Percentiles rank a stretch among this genome's conserved stretches.
phyloP scores from a whole-genome alignment of 2,329 filamentous ascomycete species.

The Stagonosporopsis vannaccii region DNA sequence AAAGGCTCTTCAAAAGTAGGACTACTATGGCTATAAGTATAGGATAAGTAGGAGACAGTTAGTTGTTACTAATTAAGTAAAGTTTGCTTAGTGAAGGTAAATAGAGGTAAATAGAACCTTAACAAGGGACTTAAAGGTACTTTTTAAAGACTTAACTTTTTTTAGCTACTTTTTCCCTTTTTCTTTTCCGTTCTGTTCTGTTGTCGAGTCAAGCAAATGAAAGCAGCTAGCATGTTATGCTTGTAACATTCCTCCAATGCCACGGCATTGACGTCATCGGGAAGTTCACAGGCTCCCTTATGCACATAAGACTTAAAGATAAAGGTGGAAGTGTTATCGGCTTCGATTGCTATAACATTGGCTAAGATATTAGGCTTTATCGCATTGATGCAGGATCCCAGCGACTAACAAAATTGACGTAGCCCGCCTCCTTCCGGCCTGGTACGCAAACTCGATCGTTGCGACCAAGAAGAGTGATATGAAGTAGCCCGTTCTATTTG shows the following conservation, averaged over 20 bases:
- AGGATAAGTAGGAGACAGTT: too few relatives aligned
- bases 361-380: not conserved
- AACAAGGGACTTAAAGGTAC: too few relatives aligned
- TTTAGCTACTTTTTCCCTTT: too few relatives aligned
- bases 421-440: not conserved
- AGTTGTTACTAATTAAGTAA: too few relatives aligned
- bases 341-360: not conserved
- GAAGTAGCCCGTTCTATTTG: not conserved
- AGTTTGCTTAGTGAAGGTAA: too few relatives aligned
- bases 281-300: not conserved
- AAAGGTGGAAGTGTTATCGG: not conserved
- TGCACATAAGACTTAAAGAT: not conserved
- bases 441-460: not conserved
- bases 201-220: not conserved
- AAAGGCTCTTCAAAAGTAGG: too few relatives aligned
- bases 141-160: too few relatives aligned
- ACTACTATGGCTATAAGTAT: too few relatives aligned
- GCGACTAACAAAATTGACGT: not conserved
- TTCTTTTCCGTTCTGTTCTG: not conserved
- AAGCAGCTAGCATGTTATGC: not conserved
- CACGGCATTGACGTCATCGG: not conserved
- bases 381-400: not conserved
- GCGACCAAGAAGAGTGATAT: not conserved
- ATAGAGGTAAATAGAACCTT: too few relatives aligned
- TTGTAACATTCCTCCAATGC: not conserved